Evolutionary conservation across 345 rosid species (phyloP).

Genomic region (Capsella bursapastoris): DNA sequence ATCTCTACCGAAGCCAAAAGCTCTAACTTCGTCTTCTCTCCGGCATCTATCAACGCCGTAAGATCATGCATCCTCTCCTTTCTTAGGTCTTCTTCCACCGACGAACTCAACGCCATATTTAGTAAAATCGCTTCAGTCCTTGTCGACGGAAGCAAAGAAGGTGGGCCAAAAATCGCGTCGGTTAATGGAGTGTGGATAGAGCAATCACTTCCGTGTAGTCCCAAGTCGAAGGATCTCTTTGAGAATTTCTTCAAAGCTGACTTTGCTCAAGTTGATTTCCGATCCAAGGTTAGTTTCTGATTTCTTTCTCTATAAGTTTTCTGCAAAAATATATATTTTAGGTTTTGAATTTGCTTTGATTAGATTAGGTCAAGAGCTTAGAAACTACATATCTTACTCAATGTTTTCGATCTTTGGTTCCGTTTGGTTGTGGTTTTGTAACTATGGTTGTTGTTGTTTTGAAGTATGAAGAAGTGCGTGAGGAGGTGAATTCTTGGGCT

Average conservation of each 20-base stretch:
- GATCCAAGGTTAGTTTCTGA: slow-evolving; percentile 18
- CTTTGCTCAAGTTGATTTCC: slow-evolving; percentile 26
- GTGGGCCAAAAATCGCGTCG: slow-evolving; percentile 14
- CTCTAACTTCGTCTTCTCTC: slow-evolving; percentile 33
- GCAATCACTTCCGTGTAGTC: not conserved
- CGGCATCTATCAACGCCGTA: slow-evolving; percentile 23
- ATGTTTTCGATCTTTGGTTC: not conserved
- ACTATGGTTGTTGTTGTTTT: not conserved
- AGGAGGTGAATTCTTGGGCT: not conserved
- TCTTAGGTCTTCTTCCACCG: not conserved
- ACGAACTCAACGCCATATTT: slow-evolving; percentile 13
- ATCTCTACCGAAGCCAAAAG: slow-evolving; percentile 9
- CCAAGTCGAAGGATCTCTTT: slow-evolving; percentile 1
- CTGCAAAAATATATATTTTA: not conserved
- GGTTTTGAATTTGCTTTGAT: not conserved
- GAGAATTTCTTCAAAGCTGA: slow-evolving; percentile 18
- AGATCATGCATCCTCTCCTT: slow-evolving; percentile 8
- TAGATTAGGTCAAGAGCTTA: not conserved
- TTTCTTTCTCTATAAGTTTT: not conserved
- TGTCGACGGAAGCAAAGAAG: not conserved
- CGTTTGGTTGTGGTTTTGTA: not conserved
- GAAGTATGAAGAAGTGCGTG: not conserved
- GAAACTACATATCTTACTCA: not conserved
- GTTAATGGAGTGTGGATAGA: slow-evolving; percentile 32
- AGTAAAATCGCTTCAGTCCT: slow-evolving; percentile 11